A percentile compares a stretch with the other conserved stretches of the same genome.
These are phyloP conservation scores for Paecilomyces dactylethromorphus DNA, from an alignment of 2,329 filamentous ascomycete species.

Conservation along the genomic window DNA sequence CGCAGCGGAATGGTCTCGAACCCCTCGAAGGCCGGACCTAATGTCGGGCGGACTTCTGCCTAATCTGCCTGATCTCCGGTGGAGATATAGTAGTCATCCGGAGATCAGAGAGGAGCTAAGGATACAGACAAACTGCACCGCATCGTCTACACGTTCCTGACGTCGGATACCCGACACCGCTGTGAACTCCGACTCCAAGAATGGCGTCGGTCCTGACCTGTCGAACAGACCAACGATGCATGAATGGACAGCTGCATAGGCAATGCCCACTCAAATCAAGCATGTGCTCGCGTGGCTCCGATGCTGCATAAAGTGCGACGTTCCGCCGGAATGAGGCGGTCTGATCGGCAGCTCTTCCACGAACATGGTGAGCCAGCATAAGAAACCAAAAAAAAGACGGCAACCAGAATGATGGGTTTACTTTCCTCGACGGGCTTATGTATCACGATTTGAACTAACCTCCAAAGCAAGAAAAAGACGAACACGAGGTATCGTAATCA, in stretches of 20 bases:
- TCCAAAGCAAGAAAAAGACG: background rate
- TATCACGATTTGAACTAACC: background rate
- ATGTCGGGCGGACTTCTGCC: too few species aligned
- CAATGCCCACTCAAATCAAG: background rate
- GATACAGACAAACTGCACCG: too few species aligned
- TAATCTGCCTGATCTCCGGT: too few species aligned
- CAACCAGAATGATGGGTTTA: background rate
- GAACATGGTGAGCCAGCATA: background rate
- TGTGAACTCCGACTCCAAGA: background rate
- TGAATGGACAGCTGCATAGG: background rate
- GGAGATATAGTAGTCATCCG: too few species aligned
- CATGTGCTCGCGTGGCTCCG: background rate
- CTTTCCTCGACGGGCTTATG: background rate
- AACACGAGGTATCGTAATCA: background rate
- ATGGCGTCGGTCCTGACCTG: too few species aligned
- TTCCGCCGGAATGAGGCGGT: background rate
- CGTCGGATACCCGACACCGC: background rate
- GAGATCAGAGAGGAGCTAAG: too few species aligned
- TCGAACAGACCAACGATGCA: background rate
- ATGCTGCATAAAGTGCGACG: background rate
- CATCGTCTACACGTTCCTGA: background rate
- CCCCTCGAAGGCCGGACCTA: too few species aligned
- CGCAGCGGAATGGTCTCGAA: too few species aligned
- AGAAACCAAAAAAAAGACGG: background rate
- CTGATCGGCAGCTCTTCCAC: background rate